Evolutionary conservation across 257 asterid genomes (phyloP).

Genomic region (Scutellaria galericulata): DNA sequence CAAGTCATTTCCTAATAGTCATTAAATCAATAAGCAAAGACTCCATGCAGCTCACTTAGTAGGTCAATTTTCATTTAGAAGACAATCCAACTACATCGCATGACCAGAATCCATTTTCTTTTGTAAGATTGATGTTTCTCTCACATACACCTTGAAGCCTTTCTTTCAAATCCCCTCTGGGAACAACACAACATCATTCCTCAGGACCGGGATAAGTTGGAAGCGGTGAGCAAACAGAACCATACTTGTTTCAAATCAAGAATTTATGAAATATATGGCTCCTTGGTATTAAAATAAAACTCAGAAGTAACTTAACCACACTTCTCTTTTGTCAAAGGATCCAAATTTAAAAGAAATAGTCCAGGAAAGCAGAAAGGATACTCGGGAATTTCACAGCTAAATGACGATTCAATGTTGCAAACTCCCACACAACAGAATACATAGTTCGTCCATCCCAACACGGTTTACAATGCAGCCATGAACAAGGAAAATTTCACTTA

Average conservation of each 20-base stretch:
- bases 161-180: too few species aligned
- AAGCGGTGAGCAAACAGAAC: neutral
- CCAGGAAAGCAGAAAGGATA: neutral
- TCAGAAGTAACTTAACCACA: neutral
- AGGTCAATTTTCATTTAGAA: neutral
- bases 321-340: neutral
- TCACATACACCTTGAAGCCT: neutral
- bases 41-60: neutral
- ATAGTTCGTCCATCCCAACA: neutral
- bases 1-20: neutral
- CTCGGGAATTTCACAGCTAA: neutral
- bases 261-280: neutral
- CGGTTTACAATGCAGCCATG: neutral
- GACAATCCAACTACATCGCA: constrained; percentile 11
- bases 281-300: neutral
- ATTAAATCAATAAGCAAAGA: neutral
- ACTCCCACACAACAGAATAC: neutral
- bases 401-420: neutral
- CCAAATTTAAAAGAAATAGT: constrained; percentile 11
- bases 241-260: constrained; percentile 1
- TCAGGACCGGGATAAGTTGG: neutral
- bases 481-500: neutral
- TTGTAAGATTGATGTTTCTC: neutral
- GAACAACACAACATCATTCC: neutral
- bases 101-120: neutral